Evolutionary conservation across 805 yeast genomes (phyloP).

Genomic region (Yamadazyma scolyti): DNA sequence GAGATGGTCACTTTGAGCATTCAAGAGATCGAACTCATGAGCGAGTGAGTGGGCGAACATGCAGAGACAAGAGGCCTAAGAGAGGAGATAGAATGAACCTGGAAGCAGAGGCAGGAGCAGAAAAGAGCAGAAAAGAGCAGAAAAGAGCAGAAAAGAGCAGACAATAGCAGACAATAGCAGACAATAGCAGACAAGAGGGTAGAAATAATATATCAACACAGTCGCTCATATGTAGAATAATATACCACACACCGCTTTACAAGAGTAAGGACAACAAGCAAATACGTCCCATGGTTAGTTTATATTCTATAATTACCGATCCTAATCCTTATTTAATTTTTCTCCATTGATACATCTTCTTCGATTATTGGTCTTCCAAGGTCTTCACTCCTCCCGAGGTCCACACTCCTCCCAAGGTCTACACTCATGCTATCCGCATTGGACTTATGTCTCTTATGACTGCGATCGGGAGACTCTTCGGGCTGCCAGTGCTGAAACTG

Average conservation of each 20-base stretch:
- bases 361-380: constrained; percentile 2
- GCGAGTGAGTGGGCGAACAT: too few relatives aligned
- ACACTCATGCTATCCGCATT: constrained; percentile 25
- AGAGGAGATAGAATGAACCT: constrained; percentile 1
- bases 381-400: constrained; percentile 1
- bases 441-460: constrained; percentile 38
- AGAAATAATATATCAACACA: too few relatives aligned
- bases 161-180: too few relatives aligned
- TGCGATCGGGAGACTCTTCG: constrained; percentile 17
- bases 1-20: constrained; percentile 45
- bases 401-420: constrained; percentile 14
- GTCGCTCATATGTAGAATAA: background rate
- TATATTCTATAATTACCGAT: background rate
- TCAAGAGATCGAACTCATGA: constrained; percentile 55
- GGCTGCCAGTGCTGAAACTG: constrained; percentile 61
- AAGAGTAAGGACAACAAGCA: too few relatives aligned
- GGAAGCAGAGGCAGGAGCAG: too few relatives aligned
- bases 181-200: background rate
- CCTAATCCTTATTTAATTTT: constrained; percentile 2
- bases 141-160: too few relatives aligned
- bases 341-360: constrained; percentile 11
- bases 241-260: too few relatives aligned
- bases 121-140: too few relatives aligned
- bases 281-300: background rate
- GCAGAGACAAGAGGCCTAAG: background rate